Evolutionary conservation across 306 rosid genomes (phyloP), one percentile per base, ranked within the genome.

Genomic region (Hylodesmum podocarpum): DNA sequence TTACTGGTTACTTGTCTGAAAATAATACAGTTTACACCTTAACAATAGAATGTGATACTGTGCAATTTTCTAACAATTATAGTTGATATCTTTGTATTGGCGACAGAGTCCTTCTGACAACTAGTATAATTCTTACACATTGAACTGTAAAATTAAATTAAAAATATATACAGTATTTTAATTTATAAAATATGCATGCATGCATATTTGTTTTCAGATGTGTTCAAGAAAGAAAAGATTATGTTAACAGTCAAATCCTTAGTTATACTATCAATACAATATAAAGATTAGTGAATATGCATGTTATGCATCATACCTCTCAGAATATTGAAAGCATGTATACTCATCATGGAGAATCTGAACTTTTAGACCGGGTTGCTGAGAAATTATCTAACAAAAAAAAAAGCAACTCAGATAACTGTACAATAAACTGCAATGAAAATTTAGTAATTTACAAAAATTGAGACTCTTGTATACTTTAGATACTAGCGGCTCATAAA

Each of bases 241-340:
- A 21, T 9, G 59, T 51, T 46, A 46, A 46, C 21, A 47, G 63
- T 47, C 39, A 71, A 79, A 62, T 8, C 58, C 36, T 40, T 31
- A 25, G 61, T 15, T 27, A 53, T 27, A 51, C 33, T 51, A 43
- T 47, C 10, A 36, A 46, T 28, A 29, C 14, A 18, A 40, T 36
- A 70, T 5, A 6, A 47, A 57, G 64, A 49, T 46, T 72, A 40
- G 61, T 44, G 46, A 61, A 58, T 40, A 40, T 18, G 72, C 75
- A 70, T 36, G 44, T 3, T 44, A 71, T 28, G 80, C 70, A 58
- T 31, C 87, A 73, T 88, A 95, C 98, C 99, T 89, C 76, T 78
- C 87, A 41, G 93, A 63, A 86, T 89, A 95, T 71, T 87, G 96
- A 83, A 95, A 95, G 90, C 97, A 95, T 59, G 91, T 88, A 85